A percentile compares a stretch with the other conserved stretches of the same genome.
These are phyloP conservation scores for Pseudocercospora vitis DNA, from an alignment of 2,329 filamentous ascomycete species.

Conservation along the genomic window DNA sequence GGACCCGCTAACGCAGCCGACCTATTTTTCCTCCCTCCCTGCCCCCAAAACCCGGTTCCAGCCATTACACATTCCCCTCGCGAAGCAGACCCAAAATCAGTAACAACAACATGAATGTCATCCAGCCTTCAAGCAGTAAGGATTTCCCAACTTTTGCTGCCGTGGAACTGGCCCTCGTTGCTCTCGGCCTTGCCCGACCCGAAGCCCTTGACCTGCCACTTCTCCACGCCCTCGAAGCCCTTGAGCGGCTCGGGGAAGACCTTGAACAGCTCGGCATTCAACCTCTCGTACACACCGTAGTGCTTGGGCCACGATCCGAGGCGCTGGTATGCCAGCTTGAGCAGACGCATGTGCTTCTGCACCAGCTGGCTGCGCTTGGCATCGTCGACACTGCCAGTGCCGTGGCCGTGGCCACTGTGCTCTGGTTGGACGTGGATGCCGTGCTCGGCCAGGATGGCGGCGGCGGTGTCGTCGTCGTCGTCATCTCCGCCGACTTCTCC, in stretches of 20 bases:
- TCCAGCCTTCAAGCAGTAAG: slow-evolving; percentile 12
- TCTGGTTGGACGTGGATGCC: slow-evolving; percentile 35
- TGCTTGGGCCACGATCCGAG: slow-evolving; percentile 50
- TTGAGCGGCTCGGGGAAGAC: slow-evolving; percentile 44
- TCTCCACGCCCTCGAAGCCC: slow-evolving; percentile 48
- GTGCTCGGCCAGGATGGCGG: slow-evolving; percentile 40
- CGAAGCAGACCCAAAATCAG: no score
- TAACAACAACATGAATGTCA: background rate
- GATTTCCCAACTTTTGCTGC: slow-evolving; percentile 38
- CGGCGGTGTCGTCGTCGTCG: slow-evolving; percentile 41
- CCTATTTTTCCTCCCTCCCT: background rate
- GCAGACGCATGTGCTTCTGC: slow-evolving; percentile 40
- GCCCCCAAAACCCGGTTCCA: background rate
- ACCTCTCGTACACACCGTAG: slow-evolving; percentile 49
- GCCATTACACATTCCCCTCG: no score
- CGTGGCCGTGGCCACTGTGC: slow-evolving; percentile 26
- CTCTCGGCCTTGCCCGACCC: slow-evolving; percentile 50
- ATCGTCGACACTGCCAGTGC: slow-evolving; percentile 23
- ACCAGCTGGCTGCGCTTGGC: slow-evolving; percentile 35
- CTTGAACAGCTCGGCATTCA: slow-evolving; percentile 49
- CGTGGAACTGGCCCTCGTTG: slow-evolving; percentile 39
- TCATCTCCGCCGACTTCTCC: slow-evolving; percentile 36
- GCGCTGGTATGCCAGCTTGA: slow-evolving; percentile 46
- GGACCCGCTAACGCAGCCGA: no score
- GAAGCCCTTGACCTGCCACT: slow-evolving; percentile 50